phyloP scores from a whole-genome alignment of 2,329 filamentous ascomycete genomes.

The Paramyrothecium sp. region DNA sequence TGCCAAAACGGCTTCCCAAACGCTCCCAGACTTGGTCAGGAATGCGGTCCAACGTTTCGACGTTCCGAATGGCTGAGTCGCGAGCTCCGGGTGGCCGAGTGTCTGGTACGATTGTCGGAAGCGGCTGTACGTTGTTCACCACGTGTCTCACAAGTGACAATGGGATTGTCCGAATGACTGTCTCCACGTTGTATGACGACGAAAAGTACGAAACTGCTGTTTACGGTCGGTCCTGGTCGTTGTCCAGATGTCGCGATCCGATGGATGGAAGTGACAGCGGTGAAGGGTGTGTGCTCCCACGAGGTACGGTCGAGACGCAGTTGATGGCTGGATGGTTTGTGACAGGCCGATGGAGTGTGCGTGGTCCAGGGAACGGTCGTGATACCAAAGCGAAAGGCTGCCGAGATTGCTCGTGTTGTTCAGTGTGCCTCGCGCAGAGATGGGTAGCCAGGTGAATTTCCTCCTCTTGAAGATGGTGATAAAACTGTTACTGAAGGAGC shows the following conservation, averaged over 20 bases:
- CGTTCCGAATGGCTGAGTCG: neutral
- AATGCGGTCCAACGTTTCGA: neutral
- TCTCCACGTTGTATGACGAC: neutral
- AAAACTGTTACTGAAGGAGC: neutral
- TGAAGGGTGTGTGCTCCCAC: neutral
- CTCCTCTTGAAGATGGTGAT: too few species aligned
- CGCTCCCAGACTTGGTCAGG: neutral
- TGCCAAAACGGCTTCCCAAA: neutral
- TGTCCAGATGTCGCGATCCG: neutral
- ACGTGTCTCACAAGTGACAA: neutral
- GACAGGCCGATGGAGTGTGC: neutral
- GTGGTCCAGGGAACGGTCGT: neutral
- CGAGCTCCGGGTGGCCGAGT: neutral
- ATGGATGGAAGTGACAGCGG: neutral
- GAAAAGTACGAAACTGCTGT: too few species aligned
- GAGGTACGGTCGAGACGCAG: neutral
- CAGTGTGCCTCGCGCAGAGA: too few species aligned
- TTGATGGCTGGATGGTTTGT: neutral
- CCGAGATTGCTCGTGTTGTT: too few species aligned
- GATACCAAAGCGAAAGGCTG: neutral
- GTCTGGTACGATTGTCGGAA: neutral
- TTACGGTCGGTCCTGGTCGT: too few species aligned
- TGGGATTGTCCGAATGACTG: neutral
- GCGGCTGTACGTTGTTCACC: neutral
- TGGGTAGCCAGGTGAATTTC: too few species aligned